These are phyloP conservation scores for Emericellopsis atlantica DNA, from an alignment of 2,329 filamentous ascomycete species.

Conservation along the genomic window DNA sequence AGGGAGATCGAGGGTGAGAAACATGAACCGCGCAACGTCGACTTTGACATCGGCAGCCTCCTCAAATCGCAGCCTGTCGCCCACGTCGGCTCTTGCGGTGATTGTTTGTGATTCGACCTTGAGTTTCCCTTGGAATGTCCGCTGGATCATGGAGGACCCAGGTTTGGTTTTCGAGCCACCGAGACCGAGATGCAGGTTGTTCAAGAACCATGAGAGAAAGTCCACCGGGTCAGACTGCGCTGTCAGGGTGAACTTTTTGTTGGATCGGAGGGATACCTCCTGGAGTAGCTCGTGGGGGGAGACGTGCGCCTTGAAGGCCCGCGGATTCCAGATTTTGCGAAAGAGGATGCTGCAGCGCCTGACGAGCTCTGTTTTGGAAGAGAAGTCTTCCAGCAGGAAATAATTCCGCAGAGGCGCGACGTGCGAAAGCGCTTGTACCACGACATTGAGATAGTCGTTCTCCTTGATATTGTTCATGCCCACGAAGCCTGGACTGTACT, in stretches of 20 bases:
- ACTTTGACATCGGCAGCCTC: constrained; percentile 73
- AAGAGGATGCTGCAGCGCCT: constrained; percentile 81
- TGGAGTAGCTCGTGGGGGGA: constrained; percentile 95
- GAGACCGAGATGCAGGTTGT: constrained; percentile 83
- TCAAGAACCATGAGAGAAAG: constrained; percentile 94
- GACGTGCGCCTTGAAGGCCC: constrained; percentile 91
- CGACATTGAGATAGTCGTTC: constrained; percentile 96
- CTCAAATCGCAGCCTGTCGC: constrained; percentile 83
- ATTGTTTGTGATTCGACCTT: constrained; percentile 91
- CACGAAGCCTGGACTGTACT: constrained; percentile 88
- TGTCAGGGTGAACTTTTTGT: constrained; percentile 84
- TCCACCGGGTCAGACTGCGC: constrained; percentile 91
- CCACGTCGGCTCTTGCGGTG: constrained; percentile 77
- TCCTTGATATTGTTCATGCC: constrained; percentile 99
- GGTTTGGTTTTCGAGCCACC: constrained; percentile 84
- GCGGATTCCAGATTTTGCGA: constrained; percentile 95
- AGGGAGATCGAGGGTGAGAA: constrained; percentile 87
- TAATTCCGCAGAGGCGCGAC: constrained; percentile 83
- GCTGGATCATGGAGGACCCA: constrained; percentile 75
- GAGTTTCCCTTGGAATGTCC: constrained; percentile 84
- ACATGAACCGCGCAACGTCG: constrained; percentile 68
- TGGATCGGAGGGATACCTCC: constrained; percentile 80
- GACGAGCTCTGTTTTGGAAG: constrained; percentile 61
- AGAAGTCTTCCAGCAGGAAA: constrained; percentile 77
- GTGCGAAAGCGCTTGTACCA: constrained; percentile 84